These are phyloP conservation scores for Plasmodium gonderi DNA, from an alignment of 169 alveolate genomes.

Conservation along the genomic window DNA sequence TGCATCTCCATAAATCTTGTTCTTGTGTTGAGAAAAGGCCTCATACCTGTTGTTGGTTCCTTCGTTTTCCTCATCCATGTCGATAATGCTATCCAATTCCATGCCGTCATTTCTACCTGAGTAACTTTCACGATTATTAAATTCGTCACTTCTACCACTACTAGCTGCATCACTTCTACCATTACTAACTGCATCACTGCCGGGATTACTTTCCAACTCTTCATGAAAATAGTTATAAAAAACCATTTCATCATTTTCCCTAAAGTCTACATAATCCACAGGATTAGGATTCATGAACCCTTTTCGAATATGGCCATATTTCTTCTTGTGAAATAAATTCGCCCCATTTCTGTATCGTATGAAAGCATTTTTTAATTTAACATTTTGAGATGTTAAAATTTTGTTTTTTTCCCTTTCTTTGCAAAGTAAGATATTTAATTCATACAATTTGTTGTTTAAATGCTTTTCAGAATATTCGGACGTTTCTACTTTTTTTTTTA, in stretches of 20 bases:
- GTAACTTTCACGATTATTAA: neutral
- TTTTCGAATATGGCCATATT: neutral
- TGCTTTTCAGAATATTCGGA: neutral
- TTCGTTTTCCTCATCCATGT: too few species aligned
- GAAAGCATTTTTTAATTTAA: conserved; percentile 28
- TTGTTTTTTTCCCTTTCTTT: conserved; percentile 64
- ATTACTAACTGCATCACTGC: too few species aligned
- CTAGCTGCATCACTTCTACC: neutral
- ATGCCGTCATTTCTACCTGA: neutral
- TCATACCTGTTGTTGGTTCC: too few species aligned
- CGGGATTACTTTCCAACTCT: too few species aligned
- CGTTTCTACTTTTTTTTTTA: conserved; percentile 44
- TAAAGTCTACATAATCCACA: neutral
- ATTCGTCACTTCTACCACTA: neutral
- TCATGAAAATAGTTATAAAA: neutral
- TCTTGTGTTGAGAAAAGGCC: too few species aligned
- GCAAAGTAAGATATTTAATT: conserved; percentile 2
- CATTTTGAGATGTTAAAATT: conserved; percentile 34
- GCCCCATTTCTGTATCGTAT: neutral
- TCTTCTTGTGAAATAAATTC: neutral
- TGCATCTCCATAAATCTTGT: neutral
- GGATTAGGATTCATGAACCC: neutral
- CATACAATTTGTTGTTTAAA: conserved; percentile 14
- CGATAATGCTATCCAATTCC: neutral
- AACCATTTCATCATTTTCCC: neutral